Evolutionary conservation across 371 early-diverging fungal species (phyloP), one percentile per base, ranked within the genome.

Genomic region (Chytridium lagenaria): DNA sequence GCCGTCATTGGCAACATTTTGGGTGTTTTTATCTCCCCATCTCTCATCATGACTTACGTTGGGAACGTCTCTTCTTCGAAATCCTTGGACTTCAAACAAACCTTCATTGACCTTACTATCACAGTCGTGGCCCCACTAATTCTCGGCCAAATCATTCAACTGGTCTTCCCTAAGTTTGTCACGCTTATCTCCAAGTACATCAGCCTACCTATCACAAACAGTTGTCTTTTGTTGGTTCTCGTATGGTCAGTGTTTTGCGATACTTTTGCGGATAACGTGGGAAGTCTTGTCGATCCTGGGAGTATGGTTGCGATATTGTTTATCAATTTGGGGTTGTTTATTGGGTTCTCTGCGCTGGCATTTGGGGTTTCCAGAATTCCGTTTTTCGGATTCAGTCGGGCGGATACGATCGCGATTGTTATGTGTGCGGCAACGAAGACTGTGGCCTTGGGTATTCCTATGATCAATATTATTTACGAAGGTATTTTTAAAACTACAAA

Each of bases 211-310:
- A 86, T 87, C 37, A 70, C 91, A 51, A 90, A 89, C 73, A 85
- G 84, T 59, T 65, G 84, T 23, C 81, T 88, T 74, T 79, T 92
- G 0, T 76, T 92, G 73, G 82, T 89, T 52, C 85, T 92, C 69
- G 91, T 92, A 15, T 92, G 90, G 90, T 86, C 87, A 30, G 89
- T 91, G 7, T 92, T 91, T 72, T 89, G 90, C 69, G 91, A 92
- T 78, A 89, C 91, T 0, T 89, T 92, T 51, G 68, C 86, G 67
- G 80, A 87, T 40, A 78, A 88, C 22, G 86, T 89, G 0, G 88
- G 85, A 66, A 69, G 83, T 0, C 74, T 82, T 22, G 84, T 89
- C 15, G 75, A 80, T 5, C 82, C 89, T 0, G 86, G 83, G 2
- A 88, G 87, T 65, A 81, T 90, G 50, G 77, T 88, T 50, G 86